phyloP scores from a whole-genome alignment of 345 rosid genomes.

The Sonneratia alba region DNA sequence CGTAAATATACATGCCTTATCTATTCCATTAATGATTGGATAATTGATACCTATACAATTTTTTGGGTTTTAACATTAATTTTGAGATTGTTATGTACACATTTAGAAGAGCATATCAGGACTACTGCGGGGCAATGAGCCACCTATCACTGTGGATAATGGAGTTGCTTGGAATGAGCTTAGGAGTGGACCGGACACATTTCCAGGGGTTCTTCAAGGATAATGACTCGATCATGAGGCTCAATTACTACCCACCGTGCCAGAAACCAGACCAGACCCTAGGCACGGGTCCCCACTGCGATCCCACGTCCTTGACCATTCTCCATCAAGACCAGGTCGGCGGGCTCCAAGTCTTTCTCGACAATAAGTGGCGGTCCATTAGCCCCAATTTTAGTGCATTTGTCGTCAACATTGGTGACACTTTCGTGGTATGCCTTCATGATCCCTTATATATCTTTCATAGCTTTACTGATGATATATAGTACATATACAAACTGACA shows the following conservation, averaged over 20 bases:
- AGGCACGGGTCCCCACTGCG: slow-evolving; percentile 99
- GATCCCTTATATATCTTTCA: not conserved
- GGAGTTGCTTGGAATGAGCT: slow-evolving; percentile 80
- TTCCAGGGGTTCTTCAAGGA: slow-evolving; percentile 68
- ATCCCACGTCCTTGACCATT: slow-evolving; percentile 94
- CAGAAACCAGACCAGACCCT: slow-evolving; percentile 85
- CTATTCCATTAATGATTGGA: no score
- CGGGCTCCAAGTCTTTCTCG: slow-evolving; percentile 91
- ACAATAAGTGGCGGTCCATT: slow-evolving; percentile 72
- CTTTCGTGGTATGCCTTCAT: slow-evolving; percentile 70
- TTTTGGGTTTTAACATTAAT: not conserved
- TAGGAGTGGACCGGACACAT: slow-evolving; percentile 43
- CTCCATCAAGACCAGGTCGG: slow-evolving; percentile 94
- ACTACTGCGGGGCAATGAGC: slow-evolving; percentile 84
- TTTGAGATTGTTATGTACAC: slow-evolving; percentile 1
- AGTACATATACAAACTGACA: no score
- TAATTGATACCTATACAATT: not conserved
- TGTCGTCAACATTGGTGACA: slow-evolving; percentile 94
- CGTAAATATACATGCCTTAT: no score
- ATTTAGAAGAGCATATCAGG: slow-evolving; percentile 60
- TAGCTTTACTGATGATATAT: no score
- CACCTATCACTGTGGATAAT: slow-evolving; percentile 68
- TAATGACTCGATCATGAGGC: slow-evolving; percentile 94
- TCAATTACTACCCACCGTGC: slow-evolving; percentile 92
- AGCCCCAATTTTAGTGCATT: slow-evolving; percentile 68